Conservation (phyloP, 306 rosid species). For the Begonia fuchsioides region DNA sequence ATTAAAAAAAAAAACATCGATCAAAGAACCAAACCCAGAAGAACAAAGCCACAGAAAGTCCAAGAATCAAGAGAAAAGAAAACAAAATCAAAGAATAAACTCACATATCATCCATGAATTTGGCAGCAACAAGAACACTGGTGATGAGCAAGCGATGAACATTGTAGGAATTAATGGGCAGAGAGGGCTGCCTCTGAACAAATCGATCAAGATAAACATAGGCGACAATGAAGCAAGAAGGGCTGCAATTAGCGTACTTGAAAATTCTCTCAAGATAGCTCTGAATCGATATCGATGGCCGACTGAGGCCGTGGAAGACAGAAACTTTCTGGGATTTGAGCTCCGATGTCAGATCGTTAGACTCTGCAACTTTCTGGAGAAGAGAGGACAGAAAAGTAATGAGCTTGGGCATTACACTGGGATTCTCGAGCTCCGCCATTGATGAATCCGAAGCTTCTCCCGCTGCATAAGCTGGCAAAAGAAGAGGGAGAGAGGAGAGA, state of each 20-base stretch:
- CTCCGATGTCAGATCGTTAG: conserved; percentile 38
- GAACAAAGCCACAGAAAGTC: background rate
- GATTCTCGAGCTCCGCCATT: conserved; percentile 86
- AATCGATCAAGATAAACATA: conserved; percentile 81
- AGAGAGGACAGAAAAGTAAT: conserved; percentile 47
- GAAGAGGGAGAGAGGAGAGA: too few species aligned
- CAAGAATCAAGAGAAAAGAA: background rate
- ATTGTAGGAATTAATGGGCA: conserved; percentile 28
- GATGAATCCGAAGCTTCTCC: background rate
- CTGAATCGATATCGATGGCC: conserved; percentile 56
- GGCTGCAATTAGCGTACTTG: conserved; percentile 81
- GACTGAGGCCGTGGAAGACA: conserved; percentile 57
- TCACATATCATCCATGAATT: conserved; percentile 90
- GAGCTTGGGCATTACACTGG: conserved; percentile 45
- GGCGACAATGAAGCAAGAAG: conserved; percentile 75
- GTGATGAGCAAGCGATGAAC: conserved; percentile 50
- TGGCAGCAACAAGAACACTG: conserved; percentile 59
- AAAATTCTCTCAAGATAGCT: conserved; percentile 64
- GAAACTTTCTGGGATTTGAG: conserved; percentile 33
- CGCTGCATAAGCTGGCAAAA: too few species aligned
- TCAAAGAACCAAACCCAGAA: too few species aligned
- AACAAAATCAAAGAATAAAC: conserved; percentile 1
- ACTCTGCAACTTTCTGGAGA: conserved; percentile 47
- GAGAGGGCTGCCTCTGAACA: conserved; percentile 45
- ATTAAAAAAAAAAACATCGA: too few species aligned